Conservation (phyloP, 192 early-diverging fungal genomes). For the Umbelopsis sp. region DNA sequence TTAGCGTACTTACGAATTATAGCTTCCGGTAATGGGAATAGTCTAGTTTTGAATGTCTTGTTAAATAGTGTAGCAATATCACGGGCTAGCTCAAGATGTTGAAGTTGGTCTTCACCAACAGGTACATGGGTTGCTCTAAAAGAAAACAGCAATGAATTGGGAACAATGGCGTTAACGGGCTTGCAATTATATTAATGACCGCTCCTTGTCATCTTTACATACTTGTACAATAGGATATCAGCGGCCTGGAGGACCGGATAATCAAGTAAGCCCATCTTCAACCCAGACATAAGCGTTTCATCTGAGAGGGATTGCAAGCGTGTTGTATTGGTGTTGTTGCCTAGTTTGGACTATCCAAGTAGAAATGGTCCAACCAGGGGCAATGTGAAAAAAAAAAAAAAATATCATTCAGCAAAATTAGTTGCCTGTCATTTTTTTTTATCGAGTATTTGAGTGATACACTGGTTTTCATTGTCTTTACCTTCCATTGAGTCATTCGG, state of each 20-base stretch:
- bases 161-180: neutral
- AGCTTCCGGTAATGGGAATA: slow-evolving; percentile 71
- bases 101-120: slow-evolving; percentile 91
- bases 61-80: slow-evolving; percentile 81
- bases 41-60: slow-evolving; percentile 56
- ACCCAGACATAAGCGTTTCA: slow-evolving; percentile 41
- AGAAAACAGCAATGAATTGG: neutral
- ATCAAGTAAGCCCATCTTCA: slow-evolving; percentile 79
- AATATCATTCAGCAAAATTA: neutral
- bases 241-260: slow-evolving; percentile 94
- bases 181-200: neutral
- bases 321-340: slow-evolving; percentile 26
- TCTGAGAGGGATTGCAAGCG: slow-evolving; percentile 48
- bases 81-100: slow-evolving; percentile 87
- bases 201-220: slow-evolving; percentile 9
- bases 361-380: neutral
- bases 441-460: neutral
- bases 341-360: slow-evolving; percentile 43
- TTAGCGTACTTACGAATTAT: slow-evolving; percentile 56
- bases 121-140: slow-evolving; percentile 79
- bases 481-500: slow-evolving; percentile 98
- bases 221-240: slow-evolving; percentile 88
- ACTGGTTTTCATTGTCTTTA: slow-evolving; percentile 8
- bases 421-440: neutral
- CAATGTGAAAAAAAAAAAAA: neutral